Percentiles rank a stretch among this genome's conserved stretches.
Evolutionary conservation across 225 moss, liverwort and hornwort genomes (phyloP).

Genomic region (Rhytidiadelphus loreus): DNA sequence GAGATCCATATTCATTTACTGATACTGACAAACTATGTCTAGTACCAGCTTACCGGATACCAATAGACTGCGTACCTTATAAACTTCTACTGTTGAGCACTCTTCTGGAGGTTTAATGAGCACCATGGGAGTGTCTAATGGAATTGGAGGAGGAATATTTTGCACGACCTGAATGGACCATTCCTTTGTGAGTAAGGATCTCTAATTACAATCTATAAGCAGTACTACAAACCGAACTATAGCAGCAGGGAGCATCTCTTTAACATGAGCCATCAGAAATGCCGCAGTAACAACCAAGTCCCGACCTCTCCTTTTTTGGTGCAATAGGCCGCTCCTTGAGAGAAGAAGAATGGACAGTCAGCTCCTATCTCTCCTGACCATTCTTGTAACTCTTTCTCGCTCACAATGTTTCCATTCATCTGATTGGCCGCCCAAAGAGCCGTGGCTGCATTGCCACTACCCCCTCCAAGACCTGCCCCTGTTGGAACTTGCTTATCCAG

Average conservation of each 20-base stretch:
- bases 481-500: conserved; percentile 90
- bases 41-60: not conserved
- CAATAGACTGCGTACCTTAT: conserved; percentile 42
- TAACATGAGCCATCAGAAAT: not conserved
- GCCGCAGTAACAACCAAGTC: not conserved
- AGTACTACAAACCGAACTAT: not conserved
- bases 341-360: conserved; percentile 85
- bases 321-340: conserved; percentile 83
- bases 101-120: conserved; percentile 82
- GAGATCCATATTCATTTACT: not conserved
- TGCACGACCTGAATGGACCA: conserved; percentile 45
- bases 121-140: conserved; percentile 66
- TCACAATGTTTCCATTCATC: conserved; percentile 56
- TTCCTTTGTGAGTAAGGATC: not conserved
- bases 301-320: conserved; percentile 83
- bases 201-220: not conserved
- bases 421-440: conserved; percentile 92
- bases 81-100: conserved; percentile 82
- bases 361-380: conserved; percentile 92
- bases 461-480: conserved; percentile 90
- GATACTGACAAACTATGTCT: not conserved
- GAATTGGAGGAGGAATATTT: conserved; percentile 66
- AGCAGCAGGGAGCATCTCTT: not conserved
- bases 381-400: conserved; percentile 73
- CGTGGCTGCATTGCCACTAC: conserved; percentile 92